Percentiles rank a stretch among this genome's conserved stretches.
These are phyloP conservation scores for Climacium dendroides DNA, from an alignment of 225 moss, liverwort and hornwort species.

Conservation along the genomic window DNA sequence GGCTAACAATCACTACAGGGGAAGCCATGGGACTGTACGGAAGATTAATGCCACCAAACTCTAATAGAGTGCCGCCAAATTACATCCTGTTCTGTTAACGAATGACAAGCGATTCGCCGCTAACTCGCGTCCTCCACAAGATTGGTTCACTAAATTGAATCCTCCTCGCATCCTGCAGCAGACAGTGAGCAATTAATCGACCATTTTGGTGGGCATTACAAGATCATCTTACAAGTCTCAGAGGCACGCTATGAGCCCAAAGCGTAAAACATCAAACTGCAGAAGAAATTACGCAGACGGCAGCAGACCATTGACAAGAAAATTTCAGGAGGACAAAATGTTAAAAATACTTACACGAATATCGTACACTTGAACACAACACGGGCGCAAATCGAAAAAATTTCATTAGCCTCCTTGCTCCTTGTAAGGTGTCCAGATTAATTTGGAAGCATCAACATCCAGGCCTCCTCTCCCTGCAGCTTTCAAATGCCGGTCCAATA, in stretches of 20 bases:
- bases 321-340: neutral
- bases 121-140: neutral
- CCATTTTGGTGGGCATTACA: neutral
- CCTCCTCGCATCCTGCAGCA: slow-evolving; percentile 5
- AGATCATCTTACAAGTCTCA: neutral
- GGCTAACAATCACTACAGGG: neutral
- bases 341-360: neutral
- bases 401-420: slow-evolving; percentile 74
- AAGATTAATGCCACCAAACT: neutral
- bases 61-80: neutral
- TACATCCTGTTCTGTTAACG: neutral
- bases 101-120: neutral
- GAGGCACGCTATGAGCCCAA: neutral
- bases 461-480: slow-evolving; percentile 89
- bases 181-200: neutral
- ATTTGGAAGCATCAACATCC: slow-evolving; percentile 88
- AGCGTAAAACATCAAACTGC: neutral
- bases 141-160: neutral
- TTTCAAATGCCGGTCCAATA: slow-evolving; percentile 84
- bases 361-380: neutral
- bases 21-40: neutral
- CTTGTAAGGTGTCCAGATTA: slow-evolving; percentile 98
- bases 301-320: neutral
- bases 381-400: neutral
- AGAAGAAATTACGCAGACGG: neutral